Evolutionary conservation across 305 asterid genomes (phyloP).

Genomic region (Rubia tinctorum): DNA sequence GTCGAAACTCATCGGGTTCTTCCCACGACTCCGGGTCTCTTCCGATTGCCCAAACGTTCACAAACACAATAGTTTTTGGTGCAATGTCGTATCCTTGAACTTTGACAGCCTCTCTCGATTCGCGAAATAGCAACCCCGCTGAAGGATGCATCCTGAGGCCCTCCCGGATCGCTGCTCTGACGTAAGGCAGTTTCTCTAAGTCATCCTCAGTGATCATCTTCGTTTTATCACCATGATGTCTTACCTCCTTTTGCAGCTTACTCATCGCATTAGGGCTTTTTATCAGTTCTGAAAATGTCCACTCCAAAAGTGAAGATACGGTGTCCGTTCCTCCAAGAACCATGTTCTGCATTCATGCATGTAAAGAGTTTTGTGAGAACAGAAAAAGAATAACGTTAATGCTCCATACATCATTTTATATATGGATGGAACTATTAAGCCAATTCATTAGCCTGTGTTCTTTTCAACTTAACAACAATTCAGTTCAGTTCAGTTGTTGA

Average conservation of each 20-base stretch:
- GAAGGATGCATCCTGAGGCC: neutral
- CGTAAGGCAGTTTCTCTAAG: neutral
- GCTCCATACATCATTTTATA: too few species aligned
- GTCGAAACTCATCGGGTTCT: neutral
- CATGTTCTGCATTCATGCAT: neutral
- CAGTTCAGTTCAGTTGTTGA: too few species aligned
- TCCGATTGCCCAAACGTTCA: neutral
- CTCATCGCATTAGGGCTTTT: neutral
- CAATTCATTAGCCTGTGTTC: too few species aligned
- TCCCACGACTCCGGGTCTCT: neutral
- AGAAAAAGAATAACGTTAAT: too few species aligned
- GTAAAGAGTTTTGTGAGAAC: too few species aligned
- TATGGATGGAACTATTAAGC: too few species aligned
- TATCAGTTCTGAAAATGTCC: conserved; percentile 8
- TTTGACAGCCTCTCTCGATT: neutral
- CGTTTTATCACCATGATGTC: neutral
- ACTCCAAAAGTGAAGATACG: neutral
- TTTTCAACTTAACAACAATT: too few species aligned
- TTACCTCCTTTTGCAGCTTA: conserved; percentile 8
- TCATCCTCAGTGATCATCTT: neutral
- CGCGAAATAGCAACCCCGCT: neutral
- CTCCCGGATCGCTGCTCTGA: neutral
- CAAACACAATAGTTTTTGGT: neutral
- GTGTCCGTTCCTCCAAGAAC: conserved; percentile 10
- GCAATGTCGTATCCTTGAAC: neutral